Conservation (phyloP, 768 basidiomycete genomes). For the Epithele typhae region DNA sequence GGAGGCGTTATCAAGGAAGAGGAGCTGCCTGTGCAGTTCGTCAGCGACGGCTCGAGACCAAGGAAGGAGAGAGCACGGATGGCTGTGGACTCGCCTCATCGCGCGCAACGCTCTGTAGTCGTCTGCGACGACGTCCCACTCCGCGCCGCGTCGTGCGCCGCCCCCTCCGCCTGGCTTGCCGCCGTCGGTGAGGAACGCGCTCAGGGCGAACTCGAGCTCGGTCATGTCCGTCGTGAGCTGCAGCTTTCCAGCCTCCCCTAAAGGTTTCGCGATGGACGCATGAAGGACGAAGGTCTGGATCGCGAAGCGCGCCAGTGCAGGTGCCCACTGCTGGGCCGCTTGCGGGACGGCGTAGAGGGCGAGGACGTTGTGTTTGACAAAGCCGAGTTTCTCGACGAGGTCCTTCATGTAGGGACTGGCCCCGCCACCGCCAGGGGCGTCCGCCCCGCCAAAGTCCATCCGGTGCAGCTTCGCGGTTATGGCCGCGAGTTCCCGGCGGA, state of each 20-base stretch:
- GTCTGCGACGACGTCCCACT: slow-evolving; percentile 73
- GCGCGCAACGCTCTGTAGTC: slow-evolving; percentile 85
- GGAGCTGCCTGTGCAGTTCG: slow-evolving; percentile 54
- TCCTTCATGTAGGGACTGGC: slow-evolving; percentile 90
- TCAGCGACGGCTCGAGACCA: neutral
- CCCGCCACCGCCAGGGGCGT: slow-evolving; percentile 58
- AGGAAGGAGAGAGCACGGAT: neutral
- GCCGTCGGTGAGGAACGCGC: slow-evolving; percentile 63
- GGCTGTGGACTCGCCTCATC: slow-evolving; percentile 68
- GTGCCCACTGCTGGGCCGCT: slow-evolving; percentile 55
- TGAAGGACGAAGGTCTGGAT: slow-evolving; percentile 89
- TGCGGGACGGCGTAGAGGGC: slow-evolving; percentile 70
- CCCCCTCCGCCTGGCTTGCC: slow-evolving; percentile 28
- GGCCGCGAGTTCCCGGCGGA: slow-evolving; percentile 76
- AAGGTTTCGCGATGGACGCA: slow-evolving; percentile 86
- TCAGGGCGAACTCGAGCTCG: slow-evolving; percentile 89
- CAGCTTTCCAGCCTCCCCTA: slow-evolving; percentile 90
- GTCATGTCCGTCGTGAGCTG: slow-evolving; percentile 97
- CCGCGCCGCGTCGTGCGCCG: slow-evolving; percentile 57
- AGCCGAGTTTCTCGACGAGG: slow-evolving; percentile 80
- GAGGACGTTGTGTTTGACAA: slow-evolving; percentile 76
- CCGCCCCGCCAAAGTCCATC: slow-evolving; percentile 65
- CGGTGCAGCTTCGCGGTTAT: slow-evolving; percentile 84
- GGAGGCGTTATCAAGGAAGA: slow-evolving; percentile 80
- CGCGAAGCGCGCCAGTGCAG: slow-evolving; percentile 66